Evolutionary conservation across 1,139 yeast genomes (phyloP), one percentile per base, ranked within the genome.

Genomic region (Saccharomycopsis crataegensis): DNA sequence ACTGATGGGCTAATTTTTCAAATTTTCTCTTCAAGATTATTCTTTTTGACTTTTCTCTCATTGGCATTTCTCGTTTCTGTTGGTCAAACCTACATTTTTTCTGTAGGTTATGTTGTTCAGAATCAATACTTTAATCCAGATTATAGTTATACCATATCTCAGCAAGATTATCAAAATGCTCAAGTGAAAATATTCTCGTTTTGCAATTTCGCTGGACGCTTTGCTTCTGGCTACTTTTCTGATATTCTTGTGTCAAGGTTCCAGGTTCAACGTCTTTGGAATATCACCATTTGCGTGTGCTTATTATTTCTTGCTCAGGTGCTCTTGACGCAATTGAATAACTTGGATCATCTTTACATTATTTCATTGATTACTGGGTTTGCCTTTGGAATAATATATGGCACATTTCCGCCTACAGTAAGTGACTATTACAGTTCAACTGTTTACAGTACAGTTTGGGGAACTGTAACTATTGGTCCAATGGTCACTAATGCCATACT

Each of bases 371-470:
- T 78, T 83, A 40, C 48, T 53, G 96, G 96, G 0, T 71, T 77
- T 48, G 82, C 89, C n/a, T 89, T 87, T 68, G 96, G 96, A 0
- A 75, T 85, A 51, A 73, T 84, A 52, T 88, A 85, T 66, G 93
- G 96, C 0, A 77, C 89, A 6, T 86, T 81, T 65, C 96, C 96
- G 0, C 85, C 93, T 1, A 79, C 87, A 31, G 73, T 86, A 34
- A 82, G 93, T 1, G 96, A 89, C 61, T 71, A 80, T 12, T 88
- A 87, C 69, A 91, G 91, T 32, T 77, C 88, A 63, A 73, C 72
- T 16, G 77, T 82, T 43, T 87, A 86, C 65, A 83, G 90, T 52
- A 84, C 89, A 43, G 77, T 87, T 44, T 89, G 96, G 96, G 94
- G 96, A 0, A 64, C 83, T 34, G 70, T 83, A 60, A 81, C 84